Evolutionary conservation across 306 rosid species (phyloP).

Genomic region (Gleditsia sinensis): DNA sequence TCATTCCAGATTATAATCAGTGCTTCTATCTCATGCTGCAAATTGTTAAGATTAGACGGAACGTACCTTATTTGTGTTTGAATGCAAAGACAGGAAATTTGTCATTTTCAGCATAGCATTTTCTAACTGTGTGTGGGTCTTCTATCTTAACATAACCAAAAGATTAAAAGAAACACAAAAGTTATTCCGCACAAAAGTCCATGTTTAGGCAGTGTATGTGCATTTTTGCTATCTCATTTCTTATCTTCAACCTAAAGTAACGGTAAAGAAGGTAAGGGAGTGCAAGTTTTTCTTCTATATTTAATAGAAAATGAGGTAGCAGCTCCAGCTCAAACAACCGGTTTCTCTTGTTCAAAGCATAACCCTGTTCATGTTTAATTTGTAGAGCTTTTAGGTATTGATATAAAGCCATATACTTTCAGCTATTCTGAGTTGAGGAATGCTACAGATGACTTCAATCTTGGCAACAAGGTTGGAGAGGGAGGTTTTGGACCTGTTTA

Average conservation of each 20-base stretch:
- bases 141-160: background rate
- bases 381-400: too few species aligned
- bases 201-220: background rate
- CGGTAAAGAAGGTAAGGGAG: too few species aligned
- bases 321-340: background rate
- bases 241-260: conserved; percentile 6
- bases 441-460: too few species aligned
- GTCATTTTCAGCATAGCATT: background rate
- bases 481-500: too few species aligned
- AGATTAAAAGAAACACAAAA: background rate
- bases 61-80: background rate
- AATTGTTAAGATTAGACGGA: background rate
- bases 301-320: background rate
- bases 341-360: too few species aligned
- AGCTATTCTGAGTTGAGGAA: too few species aligned
- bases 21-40: background rate
- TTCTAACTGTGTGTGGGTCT: background rate
- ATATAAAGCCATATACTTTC: too few species aligned
- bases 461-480: too few species aligned
- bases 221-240: background rate
- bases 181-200: background rate
- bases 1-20: conserved; percentile 2
- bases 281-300: background rate
- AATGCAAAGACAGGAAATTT: background rate
- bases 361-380: too few species aligned